These are phyloP conservation scores for Globisporangium cystogenes DNA, from an alignment of 352 stramenopile species.

Conservation along the genomic window DNA sequence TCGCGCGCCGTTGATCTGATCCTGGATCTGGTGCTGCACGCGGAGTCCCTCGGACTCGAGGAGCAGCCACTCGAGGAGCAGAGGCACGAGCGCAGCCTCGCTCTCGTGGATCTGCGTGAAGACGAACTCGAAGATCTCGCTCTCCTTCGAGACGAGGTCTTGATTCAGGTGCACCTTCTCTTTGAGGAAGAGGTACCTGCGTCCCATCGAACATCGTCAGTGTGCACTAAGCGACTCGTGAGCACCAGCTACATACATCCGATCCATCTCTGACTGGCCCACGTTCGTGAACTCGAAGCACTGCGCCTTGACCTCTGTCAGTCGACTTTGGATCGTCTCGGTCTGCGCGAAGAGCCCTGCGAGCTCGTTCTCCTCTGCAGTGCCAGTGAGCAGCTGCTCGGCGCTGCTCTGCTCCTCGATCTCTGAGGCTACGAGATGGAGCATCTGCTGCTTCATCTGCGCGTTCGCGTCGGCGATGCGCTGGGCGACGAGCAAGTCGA, in stretches of 20 bases:
- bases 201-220: background rate
- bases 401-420: slow-evolving; percentile 17
- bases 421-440: slow-evolving; percentile 40
- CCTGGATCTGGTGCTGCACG: slow-evolving; percentile 61
- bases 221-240: background rate
- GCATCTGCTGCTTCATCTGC: slow-evolving; percentile 58
- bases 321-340: slow-evolving; percentile 35
- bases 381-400: background rate
- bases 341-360: slow-evolving; percentile 38
- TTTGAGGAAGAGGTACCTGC: slow-evolving; percentile 73
- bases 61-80: slow-evolving; percentile 74
- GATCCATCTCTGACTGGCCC: slow-evolving; percentile 47
- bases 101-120: slow-evolving; percentile 51
- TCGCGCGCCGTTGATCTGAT: slow-evolving; percentile 30
- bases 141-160: slow-evolving; percentile 61
- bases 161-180: slow-evolving; percentile 75
- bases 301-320: slow-evolving; percentile 56
- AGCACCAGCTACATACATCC: slow-evolving; percentile 29
- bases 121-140: slow-evolving; percentile 59
- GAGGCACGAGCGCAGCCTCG: slow-evolving; percentile 46
- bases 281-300: slow-evolving; percentile 72
- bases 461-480: slow-evolving; percentile 57
- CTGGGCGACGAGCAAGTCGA: slow-evolving; percentile 70
- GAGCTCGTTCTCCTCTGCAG: slow-evolving; percentile 35
- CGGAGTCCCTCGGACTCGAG: slow-evolving; percentile 64